Evolutionary conservation across 768 basidiomycete species (phyloP).

Genomic region (Serendipita sp.): DNA sequence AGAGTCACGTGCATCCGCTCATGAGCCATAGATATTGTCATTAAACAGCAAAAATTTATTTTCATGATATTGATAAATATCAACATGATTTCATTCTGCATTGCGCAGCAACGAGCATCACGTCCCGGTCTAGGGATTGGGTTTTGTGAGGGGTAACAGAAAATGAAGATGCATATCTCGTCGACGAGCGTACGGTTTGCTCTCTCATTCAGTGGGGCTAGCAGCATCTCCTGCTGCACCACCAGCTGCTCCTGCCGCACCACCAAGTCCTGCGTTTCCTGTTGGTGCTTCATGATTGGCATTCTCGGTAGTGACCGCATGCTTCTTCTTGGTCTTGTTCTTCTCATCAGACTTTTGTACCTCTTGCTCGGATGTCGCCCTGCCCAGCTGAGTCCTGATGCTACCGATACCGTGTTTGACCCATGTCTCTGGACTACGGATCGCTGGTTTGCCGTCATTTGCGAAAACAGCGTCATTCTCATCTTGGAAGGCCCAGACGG

Average conservation of each 20-base stretch:
- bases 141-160: too few relatives aligned
- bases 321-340: not conserved
- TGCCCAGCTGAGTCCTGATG: not conserved
- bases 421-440: not conserved
- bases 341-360: not conserved
- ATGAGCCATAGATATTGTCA: not conserved
- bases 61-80: not conserved
- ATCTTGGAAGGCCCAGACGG: not conserved
- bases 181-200: not conserved
- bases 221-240: slow-evolving; percentile 1
- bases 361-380: not conserved
- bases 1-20: not conserved
- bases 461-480: not conserved
- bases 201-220: not conserved
- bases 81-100: too few relatives aligned
- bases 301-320: not conserved
- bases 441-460: not conserved
- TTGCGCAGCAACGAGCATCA: not conserved
- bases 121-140: too few relatives aligned
- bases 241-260: not conserved
- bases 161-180: too few relatives aligned
- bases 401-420: not conserved
- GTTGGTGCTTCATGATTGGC: not conserved
- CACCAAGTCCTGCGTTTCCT: not conserved
- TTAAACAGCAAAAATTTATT: not conserved